Conservation (phyloP, 768 basidiomycete genomes). For the Brasilioporus rufonigricans region DNA sequence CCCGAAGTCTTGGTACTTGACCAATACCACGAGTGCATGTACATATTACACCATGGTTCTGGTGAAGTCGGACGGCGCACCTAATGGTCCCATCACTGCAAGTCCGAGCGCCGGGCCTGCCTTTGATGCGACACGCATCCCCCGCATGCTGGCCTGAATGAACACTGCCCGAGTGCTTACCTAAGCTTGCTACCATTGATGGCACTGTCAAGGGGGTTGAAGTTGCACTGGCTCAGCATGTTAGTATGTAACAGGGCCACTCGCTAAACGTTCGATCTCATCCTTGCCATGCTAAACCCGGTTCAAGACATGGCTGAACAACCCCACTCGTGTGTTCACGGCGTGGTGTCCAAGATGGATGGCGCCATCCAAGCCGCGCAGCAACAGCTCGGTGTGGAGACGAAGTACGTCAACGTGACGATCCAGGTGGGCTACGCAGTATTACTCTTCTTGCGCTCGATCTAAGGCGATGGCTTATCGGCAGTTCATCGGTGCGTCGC, state of each 20-base stretch:
- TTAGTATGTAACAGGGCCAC: not conserved
- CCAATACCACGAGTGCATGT: not conserved
- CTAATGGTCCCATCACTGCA: too few relatives aligned
- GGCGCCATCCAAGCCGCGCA: conserved; percentile 31
- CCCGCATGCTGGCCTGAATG: not conserved
- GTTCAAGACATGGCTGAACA: conserved; percentile 12
- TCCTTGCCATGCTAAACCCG: conserved; percentile 9
- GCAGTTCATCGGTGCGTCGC: conserved; percentile 70
- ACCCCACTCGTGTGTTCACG: not conserved
- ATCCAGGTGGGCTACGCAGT: conserved; percentile 43
- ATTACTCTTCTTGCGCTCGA: not conserved
- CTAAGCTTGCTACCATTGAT: not conserved
- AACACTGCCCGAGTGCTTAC: not conserved
- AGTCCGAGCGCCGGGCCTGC: too few relatives aligned
- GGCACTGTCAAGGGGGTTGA: not conserved
- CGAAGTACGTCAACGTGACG: conserved; percentile 54
- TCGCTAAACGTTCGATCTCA: not conserved
- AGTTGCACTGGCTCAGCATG: not conserved
- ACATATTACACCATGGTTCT: not conserved
- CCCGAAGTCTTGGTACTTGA: not conserved
- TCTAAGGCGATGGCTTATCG: not conserved
- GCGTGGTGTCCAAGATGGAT: conserved; percentile 22
- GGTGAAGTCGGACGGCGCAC: not conserved
- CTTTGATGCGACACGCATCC: not conserved
- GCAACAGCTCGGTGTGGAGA: conserved; percentile 33